Evolutionary conservation across 106 monocot genomes (phyloP), one percentile per base, ranked within the genome.

Genomic region (Dendrobium officinale): DNA sequence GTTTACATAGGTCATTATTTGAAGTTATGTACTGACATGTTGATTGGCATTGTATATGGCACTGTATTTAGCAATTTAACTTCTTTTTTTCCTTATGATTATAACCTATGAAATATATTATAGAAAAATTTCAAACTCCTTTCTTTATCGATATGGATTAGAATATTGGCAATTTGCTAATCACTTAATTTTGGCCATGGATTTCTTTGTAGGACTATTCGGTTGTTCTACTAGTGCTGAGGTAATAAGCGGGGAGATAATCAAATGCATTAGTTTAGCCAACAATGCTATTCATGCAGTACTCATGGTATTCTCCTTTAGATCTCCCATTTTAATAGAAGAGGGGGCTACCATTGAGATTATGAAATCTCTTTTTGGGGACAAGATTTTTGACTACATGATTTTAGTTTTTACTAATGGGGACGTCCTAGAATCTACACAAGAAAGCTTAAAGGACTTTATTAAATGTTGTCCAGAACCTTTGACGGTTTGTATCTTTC

Each of bases 211-310:
- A 95, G 95, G 95, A 37, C 51, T 95, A 18, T 95, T 92, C 90
- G 95, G 92, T 78, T 86, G 82, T 75, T 87, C 90, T 19, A 73
- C 54, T 29, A 79, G 75, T 33, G 84, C 90, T 43, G 92, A 92
- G 19, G 78, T 81, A 29, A 78, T 85, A 31, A 87, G 90, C 45
- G 84, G 86, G 77, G 95, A 96, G 83, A 95, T 95, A 80, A 89
- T 93, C 7, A 89, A 88, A 59, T 96, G 95, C 24, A 91, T 96
- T 67, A 82, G 85, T 78, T 82, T 96, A 9, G 95, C 95, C 70
- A 96, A 96, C 79, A 91, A 96, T 88, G 95, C 91, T 33, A 89
- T 96, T 31, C 95, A 96, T 87, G 93, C 95, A 29, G 86, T 96
- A 40, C 87, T 96, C 40, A 85, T 96, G 80, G 95, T 96, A 78